These are phyloP conservation scores for Onygenales sp. DNA, from an alignment of 2,329 filamentous ascomycete species.

Conservation along the genomic window DNA sequence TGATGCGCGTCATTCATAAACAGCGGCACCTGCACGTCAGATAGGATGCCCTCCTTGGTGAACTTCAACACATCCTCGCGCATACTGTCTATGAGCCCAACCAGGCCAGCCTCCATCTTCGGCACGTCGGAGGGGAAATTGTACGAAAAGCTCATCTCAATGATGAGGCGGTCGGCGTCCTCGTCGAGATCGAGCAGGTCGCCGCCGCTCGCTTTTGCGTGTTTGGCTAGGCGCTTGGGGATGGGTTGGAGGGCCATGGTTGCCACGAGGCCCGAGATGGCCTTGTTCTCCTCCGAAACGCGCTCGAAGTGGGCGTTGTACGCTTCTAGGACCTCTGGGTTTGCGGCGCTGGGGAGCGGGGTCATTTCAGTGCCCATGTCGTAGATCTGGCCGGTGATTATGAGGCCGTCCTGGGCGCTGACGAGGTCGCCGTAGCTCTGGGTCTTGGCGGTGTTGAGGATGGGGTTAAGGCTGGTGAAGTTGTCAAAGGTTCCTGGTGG, in stretches of 20 bases:
- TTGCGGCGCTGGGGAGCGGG: slow-evolving; percentile 24
- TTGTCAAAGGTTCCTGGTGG: slow-evolving; percentile 47
- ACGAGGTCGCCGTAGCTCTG: slow-evolving; percentile 42
- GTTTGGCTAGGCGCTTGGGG: slow-evolving; percentile 23
- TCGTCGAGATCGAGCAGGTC: slow-evolving; percentile 34
- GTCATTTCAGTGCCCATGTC: slow-evolving; percentile 31
- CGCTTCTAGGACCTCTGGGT: slow-evolving; percentile 20
- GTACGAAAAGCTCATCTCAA: slow-evolving; percentile 39
- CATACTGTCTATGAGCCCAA: slow-evolving; percentile 29
- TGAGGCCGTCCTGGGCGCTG: slow-evolving; percentile 33
- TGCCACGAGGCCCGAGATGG: slow-evolving; percentile 20
- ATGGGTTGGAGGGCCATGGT: slow-evolving; percentile 30
- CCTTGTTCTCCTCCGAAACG: slow-evolving; percentile 18
- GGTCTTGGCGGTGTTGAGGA: slow-evolving; percentile 38
- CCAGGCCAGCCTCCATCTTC: slow-evolving; percentile 30
- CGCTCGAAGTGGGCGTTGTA: slow-evolving; percentile 26
- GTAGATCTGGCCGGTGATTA: slow-evolving; percentile 30
- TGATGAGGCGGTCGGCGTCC: slow-evolving; percentile 33
- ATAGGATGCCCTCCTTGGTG: slow-evolving; percentile 24
- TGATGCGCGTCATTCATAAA: slow-evolving; percentile 40
- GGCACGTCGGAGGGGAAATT: slow-evolving; percentile 22
- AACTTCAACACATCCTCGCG: slow-evolving; percentile 25
- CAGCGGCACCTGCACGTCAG: slow-evolving; percentile 33
- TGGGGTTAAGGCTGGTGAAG: slow-evolving; percentile 41
- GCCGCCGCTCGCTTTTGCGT: slow-evolving; percentile 25